Evolutionary conservation across 164 flowering plant genomes (phyloP).

Genomic region (Kingdonia uniflora): DNA sequence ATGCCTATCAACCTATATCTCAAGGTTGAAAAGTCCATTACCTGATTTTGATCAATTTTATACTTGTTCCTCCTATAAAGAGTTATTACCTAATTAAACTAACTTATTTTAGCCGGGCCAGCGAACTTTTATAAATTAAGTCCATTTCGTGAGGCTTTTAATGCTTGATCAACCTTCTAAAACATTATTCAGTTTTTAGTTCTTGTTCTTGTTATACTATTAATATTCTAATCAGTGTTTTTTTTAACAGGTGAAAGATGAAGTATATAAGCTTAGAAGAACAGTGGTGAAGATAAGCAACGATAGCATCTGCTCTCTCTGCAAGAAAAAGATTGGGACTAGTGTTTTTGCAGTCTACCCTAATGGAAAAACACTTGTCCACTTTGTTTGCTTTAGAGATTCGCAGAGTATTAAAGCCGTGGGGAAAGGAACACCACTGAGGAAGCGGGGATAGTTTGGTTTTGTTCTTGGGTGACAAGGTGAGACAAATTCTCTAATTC

Average conservation of each 20-base stretch:
- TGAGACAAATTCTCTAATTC: too few species aligned
- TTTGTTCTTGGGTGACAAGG: neutral
- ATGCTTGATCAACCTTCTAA: too few species aligned
- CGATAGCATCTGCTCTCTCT: constrained; percentile 86
- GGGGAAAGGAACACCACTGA: constrained; percentile 41
- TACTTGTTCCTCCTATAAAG: too few species aligned
- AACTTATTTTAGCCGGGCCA: too few species aligned
- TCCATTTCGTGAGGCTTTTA: too few species aligned
- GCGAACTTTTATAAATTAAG: too few species aligned
- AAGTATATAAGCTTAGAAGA: constrained; percentile 61
- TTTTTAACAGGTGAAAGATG: constrained; percentile 76
- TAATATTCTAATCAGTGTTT: neutral
- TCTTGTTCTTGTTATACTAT: too few species aligned
- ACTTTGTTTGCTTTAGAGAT: constrained; percentile 94
- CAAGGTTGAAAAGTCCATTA: too few species aligned
- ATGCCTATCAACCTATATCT: too few species aligned
- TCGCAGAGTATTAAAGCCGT: constrained; percentile 89
- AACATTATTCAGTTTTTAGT: too few species aligned
- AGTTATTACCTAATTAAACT: too few species aligned
- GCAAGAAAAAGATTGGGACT: constrained; percentile 86
- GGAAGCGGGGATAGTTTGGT: constrained; percentile 21
- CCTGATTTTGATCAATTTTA: too few species aligned
- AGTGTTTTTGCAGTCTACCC: constrained; percentile 98
- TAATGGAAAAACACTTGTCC: constrained; percentile 83
- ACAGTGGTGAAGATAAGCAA: constrained; percentile 58